Base-by-base conservation (phyloP, 805 yeast genomes). In the Candida jianshihensis region DNA sequence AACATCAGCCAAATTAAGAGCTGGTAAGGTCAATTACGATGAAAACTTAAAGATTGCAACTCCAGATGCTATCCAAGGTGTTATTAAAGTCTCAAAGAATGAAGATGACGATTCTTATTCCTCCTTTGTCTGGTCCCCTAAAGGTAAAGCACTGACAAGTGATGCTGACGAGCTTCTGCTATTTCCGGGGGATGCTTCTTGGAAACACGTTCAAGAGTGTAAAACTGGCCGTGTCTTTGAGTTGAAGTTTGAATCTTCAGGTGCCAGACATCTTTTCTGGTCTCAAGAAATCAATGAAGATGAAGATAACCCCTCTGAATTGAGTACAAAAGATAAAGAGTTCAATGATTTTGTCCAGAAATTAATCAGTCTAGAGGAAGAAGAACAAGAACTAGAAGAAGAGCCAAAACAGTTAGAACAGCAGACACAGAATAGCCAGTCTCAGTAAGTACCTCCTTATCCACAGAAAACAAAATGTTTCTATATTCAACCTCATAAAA, bases 121-220 rank as follows among this genome's bases (percentile, higher is more conserved):
- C 49, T 76, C 79, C 34, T 80, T 85, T 47, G 65, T 61, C 36
- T 86, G 95, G 95, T 60, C 69, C 27, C 85, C 94, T 22, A 73
- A 82, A 38, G 75, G 71, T 21, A 65, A 59, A 30, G 57, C 65
- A 5, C 64, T 67, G 6, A 57, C 64, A 15, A 63, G 49, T 21
- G 75, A 70, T 38, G 66, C 65, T 31, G 82, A 77, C 37, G 88
- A 80, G 44, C 66, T 84, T 40, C 64, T 85, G 45, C 73, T 86
- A 30, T 78, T 86, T 47, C 92, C 94, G 0, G 95, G 94, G 2
- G 96, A 87, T 51, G 90, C 83, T 35, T 74, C 80, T 30, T 84
- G 88, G 77, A 72, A 73, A 43, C 83, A 74, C 37, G 75, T 84
- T 30, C 58, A 67, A 34, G 74, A 84, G 20, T 82, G 94, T 57